Evolutionary conservation across 768 basidiomycete genomes (phyloP), one percentile per base, ranked within the genome.

Genomic region (Termitomyces sp.): DNA sequence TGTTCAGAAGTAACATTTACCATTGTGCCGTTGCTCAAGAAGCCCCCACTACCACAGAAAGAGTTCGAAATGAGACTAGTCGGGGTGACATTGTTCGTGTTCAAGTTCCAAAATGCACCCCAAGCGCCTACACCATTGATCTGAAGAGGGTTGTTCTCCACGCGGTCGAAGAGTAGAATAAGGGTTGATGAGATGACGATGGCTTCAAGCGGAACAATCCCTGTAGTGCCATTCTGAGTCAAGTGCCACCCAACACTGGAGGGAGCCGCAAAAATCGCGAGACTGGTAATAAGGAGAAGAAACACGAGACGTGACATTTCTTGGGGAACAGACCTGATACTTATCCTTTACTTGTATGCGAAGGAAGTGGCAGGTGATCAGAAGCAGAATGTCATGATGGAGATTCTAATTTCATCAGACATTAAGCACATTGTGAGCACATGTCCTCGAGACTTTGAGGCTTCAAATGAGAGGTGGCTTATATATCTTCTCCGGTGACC

Each of bases 41-140:
- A 70, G 2, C 69, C 71, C 11, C 75, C 75, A 20, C 72, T 73
- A 0, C 73, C 76, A 60, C 76, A 78, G 63, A 75, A 78, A n/a
- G 68, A 68, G 54, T 78, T 70, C n/a, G 71, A 68, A 9, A 68
- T 49, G n/a, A 73, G 59, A 41, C 68, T 62, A 9, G 75, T 54
- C 10, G 74, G 63, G 13, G 70, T 68, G 1, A 70, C 67, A 4
- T 64, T 69, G 38, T 74, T 72, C 1, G 75, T 76, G 56, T 70
- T 64, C 11, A 79, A 58, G 52, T 78, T 68, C 61, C 76, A 72
- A 15, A 79, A 63, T 7, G 73, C 75, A 27, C 72, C 74, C 78
- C 77, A 78, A 7, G 77, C 77, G 16, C 73, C 64, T 54, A 77
- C 76, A 1, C 71, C 73, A 48, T 76, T 67, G 51, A 78, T 64